Base-by-base conservation (phyloP, 2,329 filamentous ascomycete species). In the Neonectria neomacrospora region DNA sequence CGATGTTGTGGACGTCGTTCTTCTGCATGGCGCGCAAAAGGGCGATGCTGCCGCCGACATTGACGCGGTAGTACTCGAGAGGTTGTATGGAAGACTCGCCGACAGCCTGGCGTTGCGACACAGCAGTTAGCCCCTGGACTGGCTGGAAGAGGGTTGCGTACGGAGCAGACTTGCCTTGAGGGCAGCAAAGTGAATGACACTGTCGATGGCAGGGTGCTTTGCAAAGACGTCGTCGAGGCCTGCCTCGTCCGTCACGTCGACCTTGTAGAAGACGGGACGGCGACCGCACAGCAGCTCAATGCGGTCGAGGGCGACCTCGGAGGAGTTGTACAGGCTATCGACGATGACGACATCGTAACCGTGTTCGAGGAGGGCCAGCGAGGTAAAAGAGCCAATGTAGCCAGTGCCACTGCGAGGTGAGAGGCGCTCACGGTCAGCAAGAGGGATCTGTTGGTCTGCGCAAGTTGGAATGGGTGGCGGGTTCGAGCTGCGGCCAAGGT, bases 311-410 rank as follows among this genome's bases (percentile, higher is more conserved):
- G 92, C 93, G 75, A 97, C 94, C 75, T 90, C 86, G 65, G 92
- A 97, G 52, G 96, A 97, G 83, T 99, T 99, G 90, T 97, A 97
- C 71, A 98, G 88, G 81, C 90, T 98, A 84, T 99, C 96, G 71
- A 96, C 90, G 69, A 99, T 93, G 78, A 99, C 91, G 68, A 99
- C 96, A 79, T 98, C 90, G 87, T 98, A 98, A 79, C 90, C 94
- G 76, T 96, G 92, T 77, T 97, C 87, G 71, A 99, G 92, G 26
- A 99, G 92, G 57, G 94, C 91, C 54, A 99, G 90, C 60, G 92
- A 85, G 66, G 96, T 99, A 86, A 98, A 98, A 54, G 95, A 98
- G 79, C 96, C 96, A 81, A 99, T 99, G 86, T 99, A 99, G 83
- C 96, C 96, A 70, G 94, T 97, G 76, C 96, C 96, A 87, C 96